Percentiles rank a stretch among this genome's conserved stretches.
Conservation (phyloP, 768 basidiomycete genomes). For the Hebeloma cylindrosporum region DNA sequence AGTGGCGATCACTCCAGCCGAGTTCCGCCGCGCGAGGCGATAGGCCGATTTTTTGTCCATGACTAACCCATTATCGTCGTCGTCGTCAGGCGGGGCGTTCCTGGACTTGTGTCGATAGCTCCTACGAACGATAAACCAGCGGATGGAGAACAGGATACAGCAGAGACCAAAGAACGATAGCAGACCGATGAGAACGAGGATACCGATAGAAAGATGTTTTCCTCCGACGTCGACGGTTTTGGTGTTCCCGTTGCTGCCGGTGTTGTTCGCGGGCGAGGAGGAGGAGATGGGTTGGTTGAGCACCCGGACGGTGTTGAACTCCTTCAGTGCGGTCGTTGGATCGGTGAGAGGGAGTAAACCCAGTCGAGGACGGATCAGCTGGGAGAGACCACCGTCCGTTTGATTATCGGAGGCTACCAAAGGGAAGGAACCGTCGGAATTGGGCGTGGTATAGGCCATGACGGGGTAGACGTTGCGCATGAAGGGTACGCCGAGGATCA, state of each 20-base stretch:
- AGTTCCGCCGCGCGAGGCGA: constrained; percentile 33
- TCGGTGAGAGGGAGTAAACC: constrained; percentile 68
- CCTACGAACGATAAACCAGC: constrained; percentile 51
- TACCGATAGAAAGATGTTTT: constrained; percentile 53
- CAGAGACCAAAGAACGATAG: constrained; percentile 59
- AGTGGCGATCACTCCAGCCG: constrained; percentile 11
- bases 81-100: not conserved
- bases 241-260: constrained; percentile 11
- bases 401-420: constrained; percentile 14
- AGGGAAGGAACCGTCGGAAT: constrained; percentile 47
- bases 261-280: constrained; percentile 9
- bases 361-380: constrained; percentile 42
- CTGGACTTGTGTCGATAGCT: constrained; percentile 24
- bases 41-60: constrained; percentile 32
- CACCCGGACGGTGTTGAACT: constrained; percentile 72
- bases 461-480: constrained; percentile 76
- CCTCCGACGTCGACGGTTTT: constrained; percentile 25
- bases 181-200: constrained; percentile 62
- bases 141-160: constrained; percentile 48
- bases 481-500: constrained; percentile 80
- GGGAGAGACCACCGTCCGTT: constrained; percentile 10
- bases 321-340: constrained; percentile 55
- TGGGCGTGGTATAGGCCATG: constrained; percentile 60
- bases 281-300: constrained; percentile 55
- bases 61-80: constrained; percentile 14